Evolutionary conservation across 129 eudicot species (phyloP).

Genomic region (Silybum marianum): DNA sequence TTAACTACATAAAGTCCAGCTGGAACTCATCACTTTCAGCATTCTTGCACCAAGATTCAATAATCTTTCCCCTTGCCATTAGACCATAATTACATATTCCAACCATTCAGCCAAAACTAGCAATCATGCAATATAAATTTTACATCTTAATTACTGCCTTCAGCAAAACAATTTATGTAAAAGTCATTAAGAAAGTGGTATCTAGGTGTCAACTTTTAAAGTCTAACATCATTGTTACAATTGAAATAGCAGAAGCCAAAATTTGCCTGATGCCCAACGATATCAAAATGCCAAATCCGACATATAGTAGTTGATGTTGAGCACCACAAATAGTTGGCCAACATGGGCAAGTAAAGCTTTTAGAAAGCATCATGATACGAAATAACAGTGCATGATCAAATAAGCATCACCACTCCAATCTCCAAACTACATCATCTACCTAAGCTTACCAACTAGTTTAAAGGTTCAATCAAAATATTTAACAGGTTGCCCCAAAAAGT

Average conservation of each 20-base stretch:
- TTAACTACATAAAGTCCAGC: not conserved
- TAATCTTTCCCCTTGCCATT: not conserved
- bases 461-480: not conserved
- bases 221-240: not conserved
- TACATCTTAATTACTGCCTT: not conserved
- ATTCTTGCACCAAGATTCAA: not conserved
- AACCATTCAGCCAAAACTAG: not conserved
- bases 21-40: conserved; percentile 1
- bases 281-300: not conserved
- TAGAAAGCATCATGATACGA: not conserved
- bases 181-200: not conserved
- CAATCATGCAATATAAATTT: not conserved
- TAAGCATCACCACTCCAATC: not conserved
- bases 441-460: not conserved
- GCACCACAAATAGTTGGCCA: not conserved
- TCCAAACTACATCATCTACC: not conserved
- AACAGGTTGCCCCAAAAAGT: not conserved
- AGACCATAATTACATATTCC: not conserved
- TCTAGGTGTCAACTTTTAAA: not conserved
- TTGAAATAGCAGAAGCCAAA: not conserved
- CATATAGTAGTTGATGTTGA: not conserved
- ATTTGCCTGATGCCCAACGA: not conserved
- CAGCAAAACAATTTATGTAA: not conserved
- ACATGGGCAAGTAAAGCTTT: not conserved
- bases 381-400: not conserved